Conservation (phyloP, 352 stramenopile genomes). For the Phytophthora pluvialis region DNA sequence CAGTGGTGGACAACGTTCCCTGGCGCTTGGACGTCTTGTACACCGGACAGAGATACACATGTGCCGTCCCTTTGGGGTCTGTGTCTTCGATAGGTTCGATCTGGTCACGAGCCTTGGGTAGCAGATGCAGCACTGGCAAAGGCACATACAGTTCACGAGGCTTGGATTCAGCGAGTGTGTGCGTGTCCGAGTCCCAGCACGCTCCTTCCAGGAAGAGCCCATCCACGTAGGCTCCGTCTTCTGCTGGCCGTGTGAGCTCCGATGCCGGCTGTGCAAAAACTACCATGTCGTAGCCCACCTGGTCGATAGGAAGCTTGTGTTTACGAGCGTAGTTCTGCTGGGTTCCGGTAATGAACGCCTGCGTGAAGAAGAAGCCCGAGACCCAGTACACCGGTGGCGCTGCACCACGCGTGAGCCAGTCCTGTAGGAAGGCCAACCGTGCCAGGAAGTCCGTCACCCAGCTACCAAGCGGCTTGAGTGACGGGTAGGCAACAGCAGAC, state of each 20-base stretch:
- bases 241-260: slow-evolving; percentile 57
- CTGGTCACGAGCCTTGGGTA: slow-evolving; percentile 79
- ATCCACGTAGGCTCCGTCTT: slow-evolving; percentile 90
- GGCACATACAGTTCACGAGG: slow-evolving; percentile 87
- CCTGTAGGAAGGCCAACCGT: slow-evolving; percentile 78
- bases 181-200: slow-evolving; percentile 71
- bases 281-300: slow-evolving; percentile 90
- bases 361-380: slow-evolving; percentile 95
- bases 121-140: slow-evolving; percentile 88
- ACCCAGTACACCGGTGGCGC: slow-evolving; percentile 93
- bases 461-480: slow-evolving; percentile 91
- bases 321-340: slow-evolving; percentile 94
- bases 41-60: slow-evolving; percentile 92
- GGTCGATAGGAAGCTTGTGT: slow-evolving; percentile 91
- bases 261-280: slow-evolving; percentile 62
- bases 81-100: slow-evolving; percentile 92
- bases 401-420: slow-evolving; percentile 80
- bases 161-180: slow-evolving; percentile 84
- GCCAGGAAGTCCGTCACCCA: slow-evolving; percentile 93
- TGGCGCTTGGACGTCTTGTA: slow-evolving; percentile 94
- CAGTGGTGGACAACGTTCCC: slow-evolving; percentile 93
- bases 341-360: slow-evolving; percentile 94
- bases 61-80: slow-evolving; percentile 87
- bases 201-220: slow-evolving; percentile 93
- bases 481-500: slow-evolving; percentile 89